phyloP scores from a whole-genome alignment of 805 yeast genomes.

The Candida hungchunana region DNA sequence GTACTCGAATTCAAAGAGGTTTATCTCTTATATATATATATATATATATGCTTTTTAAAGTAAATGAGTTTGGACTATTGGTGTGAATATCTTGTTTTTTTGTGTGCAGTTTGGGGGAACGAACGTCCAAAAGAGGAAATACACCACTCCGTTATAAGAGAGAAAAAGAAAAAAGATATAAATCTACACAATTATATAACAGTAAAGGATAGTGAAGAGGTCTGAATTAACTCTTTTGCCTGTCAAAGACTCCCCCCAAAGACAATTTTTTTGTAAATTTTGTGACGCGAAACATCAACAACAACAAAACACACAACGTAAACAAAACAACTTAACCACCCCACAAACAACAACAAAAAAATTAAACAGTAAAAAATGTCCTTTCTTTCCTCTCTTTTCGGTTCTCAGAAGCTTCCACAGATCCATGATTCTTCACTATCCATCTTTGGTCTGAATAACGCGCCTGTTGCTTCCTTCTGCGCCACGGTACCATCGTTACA shows the following conservation, averaged over 20 bases:
- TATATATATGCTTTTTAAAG: too few species aligned
- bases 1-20: too few species aligned
- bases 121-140: too few species aligned
- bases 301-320: neutral
- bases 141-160: too few species aligned
- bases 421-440: constrained; percentile 11
- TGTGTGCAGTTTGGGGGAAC: too few species aligned
- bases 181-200: neutral
- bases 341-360: neutral
- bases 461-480: constrained; percentile 26
- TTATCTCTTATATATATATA: too few species aligned
- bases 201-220: too few species aligned
- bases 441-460: constrained; percentile 23
- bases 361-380: constrained; percentile 2
- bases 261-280: neutral
- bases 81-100: too few species aligned
- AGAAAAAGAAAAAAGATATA: too few species aligned
- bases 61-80: too few species aligned
- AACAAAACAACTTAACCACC: too few species aligned
- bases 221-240: neutral
- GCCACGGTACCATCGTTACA: constrained; percentile 19
- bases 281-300: neutral
- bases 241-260: neutral
- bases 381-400: constrained; percentile 6
- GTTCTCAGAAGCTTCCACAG: constrained; percentile 8